phyloP scores from a whole-genome alignment of 306 rosid genomes.

The Pyrus betulifolia region DNA sequence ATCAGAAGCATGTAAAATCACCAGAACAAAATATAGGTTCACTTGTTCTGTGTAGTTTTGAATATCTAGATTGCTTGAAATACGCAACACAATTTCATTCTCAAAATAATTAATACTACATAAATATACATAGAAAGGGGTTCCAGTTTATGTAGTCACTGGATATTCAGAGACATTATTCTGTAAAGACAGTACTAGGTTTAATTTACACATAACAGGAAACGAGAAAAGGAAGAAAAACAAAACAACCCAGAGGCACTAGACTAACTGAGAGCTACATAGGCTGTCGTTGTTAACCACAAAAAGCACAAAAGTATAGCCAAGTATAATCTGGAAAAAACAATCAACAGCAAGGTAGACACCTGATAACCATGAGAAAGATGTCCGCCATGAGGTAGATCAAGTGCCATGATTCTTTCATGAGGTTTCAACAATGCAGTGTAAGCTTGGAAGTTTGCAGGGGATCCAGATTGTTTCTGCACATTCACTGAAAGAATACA shows the following conservation, averaged over 20 bases:
- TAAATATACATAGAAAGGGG: not conserved
- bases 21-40: not conserved
- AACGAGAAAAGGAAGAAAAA: not conserved
- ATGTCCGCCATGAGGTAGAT: constrained; percentile 95
- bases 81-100: not conserved
- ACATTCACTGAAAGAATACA: constrained; percentile 68
- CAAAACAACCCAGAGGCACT: not conserved
- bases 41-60: not conserved
- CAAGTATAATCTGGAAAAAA: not conserved
- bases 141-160: not conserved
- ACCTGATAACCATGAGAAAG: constrained; percentile 99
- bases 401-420: constrained; percentile 96
- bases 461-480: constrained; percentile 90
- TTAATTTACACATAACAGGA: not conserved
- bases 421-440: constrained; percentile 91
- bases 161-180: not conserved
- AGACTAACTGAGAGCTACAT: constrained; percentile 2
- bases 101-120: not conserved
- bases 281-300: not conserved
- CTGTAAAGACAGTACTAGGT: not conserved
- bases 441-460: constrained; percentile 92
- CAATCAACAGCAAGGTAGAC: not conserved
- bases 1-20: not conserved
- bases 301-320: not conserved
- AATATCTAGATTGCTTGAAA: not conserved